Evolutionary conservation across 2,329 filamentous ascomycete genomes (phyloP).

Genomic region (Colletotrichum lini): DNA sequence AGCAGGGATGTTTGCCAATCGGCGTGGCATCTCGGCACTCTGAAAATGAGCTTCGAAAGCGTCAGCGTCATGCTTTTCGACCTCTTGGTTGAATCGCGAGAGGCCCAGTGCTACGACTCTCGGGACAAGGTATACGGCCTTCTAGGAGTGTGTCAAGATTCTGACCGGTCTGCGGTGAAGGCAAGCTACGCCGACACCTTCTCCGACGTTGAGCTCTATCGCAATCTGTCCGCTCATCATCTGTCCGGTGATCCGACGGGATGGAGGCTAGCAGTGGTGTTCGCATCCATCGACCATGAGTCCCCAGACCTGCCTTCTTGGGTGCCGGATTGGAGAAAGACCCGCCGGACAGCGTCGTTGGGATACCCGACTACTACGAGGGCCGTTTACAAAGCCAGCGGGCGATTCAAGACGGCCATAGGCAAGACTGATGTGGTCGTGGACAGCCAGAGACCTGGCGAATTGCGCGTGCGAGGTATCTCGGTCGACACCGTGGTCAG

Average conservation of each 20-base stretch:
- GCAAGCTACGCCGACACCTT: slow-evolving; percentile 18
- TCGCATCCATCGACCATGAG: slow-evolving; percentile 24
- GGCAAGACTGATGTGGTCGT: not conserved
- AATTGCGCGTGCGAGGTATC: not conserved
- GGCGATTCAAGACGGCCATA: not conserved
- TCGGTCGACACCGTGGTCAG: not conserved
- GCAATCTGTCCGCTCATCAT: not conserved
- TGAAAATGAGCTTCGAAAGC: slow-evolving; percentile 1
- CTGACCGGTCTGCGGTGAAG: not conserved
- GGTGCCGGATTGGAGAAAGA: slow-evolving; percentile 34
- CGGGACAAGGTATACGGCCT: slow-evolving; percentile 37
- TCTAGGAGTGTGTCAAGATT: slow-evolving; percentile 5
- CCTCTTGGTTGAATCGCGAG: not conserved
- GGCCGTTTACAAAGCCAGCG: not conserved
- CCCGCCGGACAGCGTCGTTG: slow-evolving; percentile 12
- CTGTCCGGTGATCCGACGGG: not conserved
- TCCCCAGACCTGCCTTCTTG: slow-evolving; percentile 26
- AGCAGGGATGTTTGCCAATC: slow-evolving; percentile 11
- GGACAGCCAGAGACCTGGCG: not conserved
- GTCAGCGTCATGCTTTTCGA: slow-evolving; percentile 1
- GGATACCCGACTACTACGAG: not conserved
- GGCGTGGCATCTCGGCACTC: slow-evolving; percentile 13
- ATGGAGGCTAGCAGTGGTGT: not conserved
- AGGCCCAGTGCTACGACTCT: slow-evolving; percentile 11
- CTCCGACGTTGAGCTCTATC: slow-evolving; percentile 2